Percentiles rank a stretch among this genome's conserved stretches.
Conservation (phyloP, 805 yeast species). For the Kuraishia molischiana region DNA sequence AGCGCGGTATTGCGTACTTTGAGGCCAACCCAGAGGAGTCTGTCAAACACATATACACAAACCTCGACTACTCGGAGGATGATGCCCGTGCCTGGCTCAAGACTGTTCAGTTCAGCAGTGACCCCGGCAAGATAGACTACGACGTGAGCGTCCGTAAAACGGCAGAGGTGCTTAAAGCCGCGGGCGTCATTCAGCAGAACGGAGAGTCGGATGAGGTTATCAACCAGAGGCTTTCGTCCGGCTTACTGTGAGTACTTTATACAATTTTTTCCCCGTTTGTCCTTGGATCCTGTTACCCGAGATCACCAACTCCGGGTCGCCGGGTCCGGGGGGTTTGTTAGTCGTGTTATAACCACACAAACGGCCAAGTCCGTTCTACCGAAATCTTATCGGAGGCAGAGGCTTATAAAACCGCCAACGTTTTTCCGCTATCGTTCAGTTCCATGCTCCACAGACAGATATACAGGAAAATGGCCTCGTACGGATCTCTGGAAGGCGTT, state of each 20-base stretch:
- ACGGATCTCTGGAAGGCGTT: constrained; percentile 40
- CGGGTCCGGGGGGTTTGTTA: no score
- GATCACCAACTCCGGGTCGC: no score
- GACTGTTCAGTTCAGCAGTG: constrained; percentile 56
- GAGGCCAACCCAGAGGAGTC: constrained; percentile 52
- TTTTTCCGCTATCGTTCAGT: no score
- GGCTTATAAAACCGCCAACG: no score
- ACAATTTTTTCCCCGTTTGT: no score
- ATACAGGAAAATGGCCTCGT: constrained; percentile 15
- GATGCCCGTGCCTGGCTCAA: constrained; percentile 80
- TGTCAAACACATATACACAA: constrained; percentile 47
- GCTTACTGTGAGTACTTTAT: no score
- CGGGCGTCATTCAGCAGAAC: constrained; percentile 38
- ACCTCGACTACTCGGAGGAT: constrained; percentile 65
- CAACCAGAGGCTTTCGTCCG: constrained; percentile 1
- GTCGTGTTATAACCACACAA: no score
- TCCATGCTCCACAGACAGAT: no score
- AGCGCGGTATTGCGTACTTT: constrained; percentile 64
- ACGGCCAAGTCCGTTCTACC: constrained; percentile 1
- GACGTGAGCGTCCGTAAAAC: constrained; percentile 45
- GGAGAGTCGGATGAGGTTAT: constrained; percentile 3
- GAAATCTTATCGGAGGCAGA: not conserved
- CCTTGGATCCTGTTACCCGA: no score
- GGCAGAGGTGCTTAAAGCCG: constrained; percentile 42
- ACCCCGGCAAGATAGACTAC: constrained; percentile 39